Conservation (phyloP, 2,329 filamentous ascomycete species). For the Colletotrichum cordylinicola region DNA sequence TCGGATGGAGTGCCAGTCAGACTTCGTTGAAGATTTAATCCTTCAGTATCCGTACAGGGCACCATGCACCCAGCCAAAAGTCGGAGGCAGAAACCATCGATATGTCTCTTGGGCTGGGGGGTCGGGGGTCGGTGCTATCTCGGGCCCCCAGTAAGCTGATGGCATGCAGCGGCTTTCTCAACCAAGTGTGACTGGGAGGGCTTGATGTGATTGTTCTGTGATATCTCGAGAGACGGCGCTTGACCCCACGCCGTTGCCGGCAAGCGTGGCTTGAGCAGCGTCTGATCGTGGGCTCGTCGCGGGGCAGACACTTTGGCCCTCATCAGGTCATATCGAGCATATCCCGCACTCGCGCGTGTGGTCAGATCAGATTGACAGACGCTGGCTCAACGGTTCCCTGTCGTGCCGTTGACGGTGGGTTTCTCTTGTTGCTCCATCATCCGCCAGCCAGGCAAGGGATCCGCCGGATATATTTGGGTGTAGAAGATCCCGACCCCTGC, state of each 20-base stretch:
- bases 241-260: not conserved
- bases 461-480: not conserved
- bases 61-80: not conserved
- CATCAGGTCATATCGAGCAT: not conserved
- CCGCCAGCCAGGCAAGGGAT: not conserved
- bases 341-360: not conserved
- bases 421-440: not conserved
- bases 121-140: not conserved
- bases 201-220: not conserved
- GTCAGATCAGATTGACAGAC: not conserved
- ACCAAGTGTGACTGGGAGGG: not conserved
- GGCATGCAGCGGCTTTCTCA: not conserved
- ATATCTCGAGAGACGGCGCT: not conserved
- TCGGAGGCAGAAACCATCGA: not conserved
- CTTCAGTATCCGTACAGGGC: not conserved
- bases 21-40: not conserved
- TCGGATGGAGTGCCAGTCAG: not conserved
- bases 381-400: not conserved
- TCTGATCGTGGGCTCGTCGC: not conserved
- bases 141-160: slow-evolving; percentile 1
- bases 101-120: not conserved
- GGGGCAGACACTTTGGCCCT: not conserved
- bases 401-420: not conserved
- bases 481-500: not conserved
- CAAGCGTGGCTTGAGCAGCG: not conserved